These are phyloP conservation scores for Mycena vulgaris DNA, from an alignment of 768 basidiomycete genomes.

Conservation along the genomic window DNA sequence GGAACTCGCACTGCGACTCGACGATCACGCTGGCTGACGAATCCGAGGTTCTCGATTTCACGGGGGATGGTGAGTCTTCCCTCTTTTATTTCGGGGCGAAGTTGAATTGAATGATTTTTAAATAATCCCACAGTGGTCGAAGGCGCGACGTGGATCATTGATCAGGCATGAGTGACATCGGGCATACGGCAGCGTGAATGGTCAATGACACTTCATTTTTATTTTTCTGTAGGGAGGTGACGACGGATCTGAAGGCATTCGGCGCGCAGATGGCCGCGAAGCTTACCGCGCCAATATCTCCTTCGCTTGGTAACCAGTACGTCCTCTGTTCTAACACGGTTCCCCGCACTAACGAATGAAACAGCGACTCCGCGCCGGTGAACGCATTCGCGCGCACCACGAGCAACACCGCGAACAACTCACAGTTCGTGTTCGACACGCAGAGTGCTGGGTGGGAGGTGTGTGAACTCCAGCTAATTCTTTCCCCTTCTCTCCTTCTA, in stretches of 20 bases:
- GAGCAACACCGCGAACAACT: conserved; percentile 40
- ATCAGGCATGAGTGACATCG: conserved; percentile 42
- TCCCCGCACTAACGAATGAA: not conserved
- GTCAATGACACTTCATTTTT: not conserved
- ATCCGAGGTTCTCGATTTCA: conserved; percentile 53
- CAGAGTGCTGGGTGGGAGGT: conserved; percentile 49
- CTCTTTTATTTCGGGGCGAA: too few relatives aligned
- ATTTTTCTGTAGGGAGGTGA: conserved; percentile 42
- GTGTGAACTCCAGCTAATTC: not conserved
- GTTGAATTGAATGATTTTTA: not conserved
- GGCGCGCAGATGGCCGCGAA: conserved; percentile 47
- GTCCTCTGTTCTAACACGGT: not conserved
- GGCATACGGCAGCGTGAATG: not conserved
- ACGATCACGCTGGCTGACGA: conserved; percentile 51
- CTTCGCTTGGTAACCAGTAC: conserved; percentile 45
- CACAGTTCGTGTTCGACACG: conserved; percentile 55
- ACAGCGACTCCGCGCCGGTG: conserved; percentile 57
- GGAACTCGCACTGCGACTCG: conserved; percentile 53
- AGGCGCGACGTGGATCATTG: conserved; percentile 50
- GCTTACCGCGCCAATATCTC: conserved; percentile 47
- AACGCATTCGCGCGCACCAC: conserved; percentile 57
- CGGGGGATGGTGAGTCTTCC: conserved; percentile 50
- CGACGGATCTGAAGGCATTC: conserved; percentile 46
- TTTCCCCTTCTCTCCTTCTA: too few relatives aligned
- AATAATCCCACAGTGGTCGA: conserved; percentile 10